Evolutionary conservation across 441 rosid species (phyloP), one percentile per base, ranked within the genome.

Genomic region (Corymbia citriodora): DNA sequence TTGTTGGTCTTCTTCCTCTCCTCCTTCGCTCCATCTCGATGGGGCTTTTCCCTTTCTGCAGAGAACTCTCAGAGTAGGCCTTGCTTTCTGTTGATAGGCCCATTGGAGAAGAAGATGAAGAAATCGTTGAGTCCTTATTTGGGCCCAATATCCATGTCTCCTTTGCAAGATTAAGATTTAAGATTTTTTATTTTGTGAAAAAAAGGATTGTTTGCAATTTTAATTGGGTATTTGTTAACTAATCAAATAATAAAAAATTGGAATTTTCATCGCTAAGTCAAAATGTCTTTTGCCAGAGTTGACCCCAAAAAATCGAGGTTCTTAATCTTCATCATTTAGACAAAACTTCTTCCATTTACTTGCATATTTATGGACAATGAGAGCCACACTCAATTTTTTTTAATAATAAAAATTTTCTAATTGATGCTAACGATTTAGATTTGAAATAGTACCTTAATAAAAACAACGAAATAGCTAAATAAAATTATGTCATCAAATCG

Each of bases 341-440:
- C 33, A 63, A 63, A 63, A 7, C 2, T 14, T 29, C 2, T 29
- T 63, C 4, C 1, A 7, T 14, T 13, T 2, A 63, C 10, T 63
- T 63, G 29, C 7, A 7, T 63, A 63, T 63, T 63, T 14, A 2
- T 3, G 0, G 0, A 63, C 29, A 63, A 63, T 29, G 18, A 13
- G 0, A 13, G 9, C 0, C 1, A 2, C 0, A 0, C 33, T 7
- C 9, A 6, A 1, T 2, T 0, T 6, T 1, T 27, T 61, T 5
- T 3, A 29, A 1, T 29, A 63, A 1, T 33, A 63, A 0, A 63
- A 17, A 63, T 63, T 7, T 29, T 33, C 33, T 29, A 63, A 3
- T 0, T 63, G 4, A 63, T 0, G 0, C 1, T 29, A 4, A 7
- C 0, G 2, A 63, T 29, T 29, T 3, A 29, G 18, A 29, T 63